phyloP scores from a whole-genome alignment of 129 eudicot genomes.

The carrot (Daucus carota) region DNA sequence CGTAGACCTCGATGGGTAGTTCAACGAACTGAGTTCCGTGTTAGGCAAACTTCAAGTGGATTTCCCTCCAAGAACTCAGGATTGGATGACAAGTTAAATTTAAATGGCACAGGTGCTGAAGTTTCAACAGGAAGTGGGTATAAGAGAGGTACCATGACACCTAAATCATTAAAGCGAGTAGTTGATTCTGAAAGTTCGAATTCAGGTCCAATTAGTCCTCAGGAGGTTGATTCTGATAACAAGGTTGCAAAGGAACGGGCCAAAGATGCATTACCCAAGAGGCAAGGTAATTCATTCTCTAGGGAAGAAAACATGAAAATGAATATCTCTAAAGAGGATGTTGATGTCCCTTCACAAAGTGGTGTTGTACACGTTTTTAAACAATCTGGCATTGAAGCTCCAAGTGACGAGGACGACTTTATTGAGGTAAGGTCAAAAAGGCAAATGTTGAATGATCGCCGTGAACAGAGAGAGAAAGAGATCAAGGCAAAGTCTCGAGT shows the following conservation, averaged over 20 bases:
- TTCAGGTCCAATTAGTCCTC: constrained; percentile 23
- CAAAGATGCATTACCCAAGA: constrained; percentile 24
- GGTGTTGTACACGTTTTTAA: constrained; percentile 75
- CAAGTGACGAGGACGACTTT: constrained; percentile 94
- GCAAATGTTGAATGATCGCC: constrained; percentile 90
- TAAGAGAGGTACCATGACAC: constrained; percentile 36
- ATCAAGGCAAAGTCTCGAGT: constrained; percentile 60
- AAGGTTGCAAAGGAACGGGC: constrained; percentile 28
- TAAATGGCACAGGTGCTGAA: constrained; percentile 27
- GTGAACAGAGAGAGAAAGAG: constrained; percentile 92
- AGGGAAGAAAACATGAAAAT: constrained; percentile 58
- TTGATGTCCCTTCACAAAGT: constrained; percentile 89
- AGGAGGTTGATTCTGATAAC: constrained; percentile 34
- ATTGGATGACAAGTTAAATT: constrained; percentile 37
- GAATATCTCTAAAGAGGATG: constrained; percentile 62
- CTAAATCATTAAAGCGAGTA: constrained; percentile 28
- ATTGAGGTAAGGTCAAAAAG: constrained; percentile 94
- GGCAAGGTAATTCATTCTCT: constrained; percentile 22
- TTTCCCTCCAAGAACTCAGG: constrained; percentile 26
- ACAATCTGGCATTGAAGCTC: constrained; percentile 87
- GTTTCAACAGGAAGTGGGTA: constrained; percentile 41
- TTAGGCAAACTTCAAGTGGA: constrained; percentile 27
- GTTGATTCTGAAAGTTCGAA: constrained; percentile 32
- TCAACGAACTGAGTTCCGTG: constrained; percentile 76
- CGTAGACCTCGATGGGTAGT: constrained; percentile 56